Evolutionary conservation across 129 eudicot genomes (phyloP).

Genomic region (Escallonia herrerae): DNA sequence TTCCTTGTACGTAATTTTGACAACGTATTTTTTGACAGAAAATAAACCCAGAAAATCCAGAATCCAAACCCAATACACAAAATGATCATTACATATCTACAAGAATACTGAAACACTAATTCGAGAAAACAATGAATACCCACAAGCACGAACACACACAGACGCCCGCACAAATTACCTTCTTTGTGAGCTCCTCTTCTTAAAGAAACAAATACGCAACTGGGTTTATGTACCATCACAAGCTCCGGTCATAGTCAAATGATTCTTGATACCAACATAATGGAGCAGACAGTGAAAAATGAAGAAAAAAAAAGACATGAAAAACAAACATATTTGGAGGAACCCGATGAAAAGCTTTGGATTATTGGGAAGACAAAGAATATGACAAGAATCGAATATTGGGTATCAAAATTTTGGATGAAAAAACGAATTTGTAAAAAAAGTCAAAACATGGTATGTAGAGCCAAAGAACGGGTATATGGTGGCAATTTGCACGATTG

Average conservation of each 20-base stretch:
- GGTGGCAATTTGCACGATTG: not conserved
- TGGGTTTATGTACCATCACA: not conserved
- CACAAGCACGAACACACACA: not conserved
- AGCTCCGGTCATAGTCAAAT: not conserved
- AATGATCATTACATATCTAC: not conserved
- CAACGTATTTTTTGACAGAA: too few relatives aligned
- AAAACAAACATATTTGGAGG: constrained; percentile 4
- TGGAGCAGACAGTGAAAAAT: not conserved
- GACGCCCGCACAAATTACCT: too few relatives aligned
- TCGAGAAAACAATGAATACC: not conserved
- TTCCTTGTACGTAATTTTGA: too few relatives aligned
- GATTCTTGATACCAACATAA: not conserved
- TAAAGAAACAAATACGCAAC: not conserved
- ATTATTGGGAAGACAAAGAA: not conserved
- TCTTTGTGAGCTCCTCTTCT: not conserved
- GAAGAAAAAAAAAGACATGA: not conserved
- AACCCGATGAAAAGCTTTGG: constrained; percentile 3
- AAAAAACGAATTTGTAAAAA: too few relatives aligned
- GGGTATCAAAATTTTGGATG: too few relatives aligned
- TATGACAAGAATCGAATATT: not conserved
- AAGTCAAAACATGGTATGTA: too few relatives aligned
- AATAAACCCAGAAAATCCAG: not conserved
- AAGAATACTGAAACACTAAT: not conserved
- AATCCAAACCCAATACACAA: not conserved
- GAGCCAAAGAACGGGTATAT: too few relatives aligned